Conservation (phyloP, 768 basidiomycete species). For the Russula sp. region DNA sequence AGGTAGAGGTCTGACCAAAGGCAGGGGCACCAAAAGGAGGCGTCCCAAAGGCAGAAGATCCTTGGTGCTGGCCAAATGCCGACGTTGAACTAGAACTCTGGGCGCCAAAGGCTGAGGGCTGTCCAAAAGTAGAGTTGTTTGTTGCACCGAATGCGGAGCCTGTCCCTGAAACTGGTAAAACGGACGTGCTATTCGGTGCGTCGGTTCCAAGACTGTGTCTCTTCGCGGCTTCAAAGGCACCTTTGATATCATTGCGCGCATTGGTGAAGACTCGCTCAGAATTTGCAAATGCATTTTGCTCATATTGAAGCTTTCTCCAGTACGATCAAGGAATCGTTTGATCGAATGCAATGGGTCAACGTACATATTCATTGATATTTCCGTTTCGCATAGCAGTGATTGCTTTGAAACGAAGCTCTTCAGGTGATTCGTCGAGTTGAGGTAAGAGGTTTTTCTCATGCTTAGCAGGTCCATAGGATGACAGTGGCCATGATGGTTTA, state of each 20-base stretch:
- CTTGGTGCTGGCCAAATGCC: constrained; percentile 23
- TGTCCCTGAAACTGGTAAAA: background rate
- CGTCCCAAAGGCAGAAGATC: constrained; percentile 34
- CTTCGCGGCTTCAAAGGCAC: constrained; percentile 41
- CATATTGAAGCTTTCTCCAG: constrained; percentile 41
- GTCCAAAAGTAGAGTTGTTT: constrained; percentile 23
- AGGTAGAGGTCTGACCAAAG: constrained; percentile 26
- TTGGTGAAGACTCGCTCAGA: constrained; percentile 46
- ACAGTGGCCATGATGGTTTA: constrained; percentile 72
- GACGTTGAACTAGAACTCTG: background rate
- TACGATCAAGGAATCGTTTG: background rate
- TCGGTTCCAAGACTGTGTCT: constrained; percentile 33
- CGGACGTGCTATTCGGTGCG: constrained; percentile 1
- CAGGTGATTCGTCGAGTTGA: constrained; percentile 62
- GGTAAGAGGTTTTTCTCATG: constrained; percentile 55
- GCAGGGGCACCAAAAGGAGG: constrained; percentile 24
- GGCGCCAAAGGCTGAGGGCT: constrained; percentile 33
- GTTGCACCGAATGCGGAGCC: constrained; percentile 19
- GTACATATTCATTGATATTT: constrained; percentile 58
- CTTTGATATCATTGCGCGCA: constrained; percentile 31
- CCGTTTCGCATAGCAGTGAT: constrained; percentile 45
- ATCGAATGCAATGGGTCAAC: constrained; percentile 23
- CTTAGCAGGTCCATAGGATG: constrained; percentile 70
- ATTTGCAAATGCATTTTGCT: constrained; percentile 42
- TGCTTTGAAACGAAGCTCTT: constrained; percentile 67